Conservation (phyloP, 805 yeast species). For the Starmerella vitae region DNA sequence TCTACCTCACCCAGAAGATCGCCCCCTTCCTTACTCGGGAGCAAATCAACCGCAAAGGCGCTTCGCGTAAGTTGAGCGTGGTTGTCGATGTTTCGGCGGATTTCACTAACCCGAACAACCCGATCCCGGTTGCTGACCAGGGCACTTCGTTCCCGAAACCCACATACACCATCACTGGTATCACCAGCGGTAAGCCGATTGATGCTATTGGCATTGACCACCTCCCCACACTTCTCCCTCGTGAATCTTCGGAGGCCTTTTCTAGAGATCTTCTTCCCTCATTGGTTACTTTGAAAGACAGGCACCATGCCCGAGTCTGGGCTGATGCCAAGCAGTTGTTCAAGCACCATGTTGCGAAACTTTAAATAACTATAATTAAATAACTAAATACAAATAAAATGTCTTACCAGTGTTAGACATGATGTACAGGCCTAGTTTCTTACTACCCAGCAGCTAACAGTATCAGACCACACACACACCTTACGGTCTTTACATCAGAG, state of each 20-base stretch:
- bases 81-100: slow-evolving; percentile 98
- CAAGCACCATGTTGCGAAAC: slow-evolving; percentile 51
- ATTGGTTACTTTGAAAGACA: slow-evolving; percentile 66
- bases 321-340: slow-evolving; percentile 70
- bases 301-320: slow-evolving; percentile 84
- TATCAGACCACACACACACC: neutral
- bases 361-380: too few species aligned
- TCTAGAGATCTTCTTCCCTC: slow-evolving; percentile 81
- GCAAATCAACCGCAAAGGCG: slow-evolving; percentile 40
- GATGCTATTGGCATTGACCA: slow-evolving; percentile 94
- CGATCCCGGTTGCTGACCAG: slow-evolving; percentile 81
- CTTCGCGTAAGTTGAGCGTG: slow-evolving; percentile 64
- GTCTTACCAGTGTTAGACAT: too few species aligned
- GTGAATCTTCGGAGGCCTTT: slow-evolving; percentile 92
- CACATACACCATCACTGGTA: slow-evolving; percentile 61
- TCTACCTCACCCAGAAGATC: slow-evolving; percentile 83
- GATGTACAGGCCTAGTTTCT: too few species aligned
- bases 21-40: slow-evolving; percentile 76
- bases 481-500: neutral
- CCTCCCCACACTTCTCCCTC: slow-evolving; percentile 85
- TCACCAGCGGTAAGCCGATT: slow-evolving; percentile 68
- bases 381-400: too few species aligned
- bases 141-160: slow-evolving; percentile 89
- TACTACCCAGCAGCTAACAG: neutral
- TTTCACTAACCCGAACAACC: slow-evolving; percentile 96